Evolutionary conservation across 306 rosid genomes (phyloP), one percentile per base, ranked within the genome.

Genomic region (Castanopsis chinensis): DNA sequence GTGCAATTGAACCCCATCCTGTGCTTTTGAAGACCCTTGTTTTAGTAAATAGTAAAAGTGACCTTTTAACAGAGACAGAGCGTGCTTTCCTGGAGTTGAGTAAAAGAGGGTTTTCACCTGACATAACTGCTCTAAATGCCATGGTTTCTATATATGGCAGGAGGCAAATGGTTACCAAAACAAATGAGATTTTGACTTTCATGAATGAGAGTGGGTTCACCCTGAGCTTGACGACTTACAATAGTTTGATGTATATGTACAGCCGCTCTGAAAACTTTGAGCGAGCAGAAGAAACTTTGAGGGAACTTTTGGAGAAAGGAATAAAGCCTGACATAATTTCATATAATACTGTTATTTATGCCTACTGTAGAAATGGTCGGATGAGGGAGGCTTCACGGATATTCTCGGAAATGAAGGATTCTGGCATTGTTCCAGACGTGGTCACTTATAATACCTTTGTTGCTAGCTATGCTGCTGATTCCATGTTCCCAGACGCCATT

Each of bases 11-110:
- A 80, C 85, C 88, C 30, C 91, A 82, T 11, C 83, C 86, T 75
- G 91, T 95, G 85, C 92, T 92, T 80, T 86, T 91, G 82, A 95
- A 95, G 85, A 94, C 99, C 41, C 97, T 94, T 81, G 97, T 94
- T 80, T 83, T 94, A 20, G 94, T 92, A 32, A 81, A 79, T 78
- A 95, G 98, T 84, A 95, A 95, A 85, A 82, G 87, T 58, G 96
- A 89, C 88, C 99, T 92, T 69, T 76, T 94, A 41, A 74, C 21
- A 64, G 96, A 94, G 82, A 90, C 99, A 2, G 99, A 94, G 74
- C 85, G 69, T 5, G 97, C 97, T 57, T 94, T 91, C 85, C 71
- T 84, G 74, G 95, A 94, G 80, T 75, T 94, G 72, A 85, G 79
- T 75, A 85, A 64, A 52, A 89, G 83, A 61, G 94, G 91, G 63